Percentiles rank a stretch among this genome's conserved stretches.
Conservation (phyloP, 2,329 filamentous ascomycete species). For the Hypoxylon sp. region DNA sequence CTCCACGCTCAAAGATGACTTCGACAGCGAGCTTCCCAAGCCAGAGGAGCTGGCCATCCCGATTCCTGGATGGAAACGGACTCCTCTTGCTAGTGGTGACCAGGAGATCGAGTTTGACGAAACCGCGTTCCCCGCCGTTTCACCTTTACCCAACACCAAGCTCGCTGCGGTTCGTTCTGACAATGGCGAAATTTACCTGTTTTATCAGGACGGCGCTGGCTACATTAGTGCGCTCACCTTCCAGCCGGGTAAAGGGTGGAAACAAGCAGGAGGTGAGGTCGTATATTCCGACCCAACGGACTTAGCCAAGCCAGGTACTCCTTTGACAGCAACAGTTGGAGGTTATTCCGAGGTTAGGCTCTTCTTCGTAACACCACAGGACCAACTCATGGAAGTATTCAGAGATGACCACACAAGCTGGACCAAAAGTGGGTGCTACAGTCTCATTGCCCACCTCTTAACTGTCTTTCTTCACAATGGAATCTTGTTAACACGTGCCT, state of each 20-base stretch:
- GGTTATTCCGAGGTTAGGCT: conserved; percentile 2
- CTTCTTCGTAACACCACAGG: conserved; percentile 10
- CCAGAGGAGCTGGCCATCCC: not conserved
- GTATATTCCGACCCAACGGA: not conserved
- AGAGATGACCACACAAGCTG: conserved; percentile 1
- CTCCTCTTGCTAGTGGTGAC: not conserved
- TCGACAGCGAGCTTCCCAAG: not conserved
- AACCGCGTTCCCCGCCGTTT: not conserved
- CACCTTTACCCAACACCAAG: not conserved
- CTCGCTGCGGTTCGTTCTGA: conserved; percentile 7
- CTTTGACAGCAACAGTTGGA: conserved; percentile 7
- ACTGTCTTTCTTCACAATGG: too few relatives aligned
- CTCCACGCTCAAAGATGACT: not conserved
- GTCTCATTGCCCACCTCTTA: too few relatives aligned
- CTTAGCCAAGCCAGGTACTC: conserved; percentile 4
- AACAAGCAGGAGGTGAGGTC: not conserved
- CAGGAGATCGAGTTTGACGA: not conserved
- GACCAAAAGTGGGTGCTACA: not conserved
- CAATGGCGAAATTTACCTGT: conserved; percentile 1
- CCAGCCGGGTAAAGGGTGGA: conserved; percentile 2
- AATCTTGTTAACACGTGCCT: not conserved
- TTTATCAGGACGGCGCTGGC: conserved; percentile 3
- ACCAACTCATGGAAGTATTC: conserved; percentile 6
- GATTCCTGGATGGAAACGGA: conserved; percentile 8
- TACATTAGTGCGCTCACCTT: not conserved